Conservation (phyloP, 768 basidiomycete species). For the Podaxis sp. region DNA sequence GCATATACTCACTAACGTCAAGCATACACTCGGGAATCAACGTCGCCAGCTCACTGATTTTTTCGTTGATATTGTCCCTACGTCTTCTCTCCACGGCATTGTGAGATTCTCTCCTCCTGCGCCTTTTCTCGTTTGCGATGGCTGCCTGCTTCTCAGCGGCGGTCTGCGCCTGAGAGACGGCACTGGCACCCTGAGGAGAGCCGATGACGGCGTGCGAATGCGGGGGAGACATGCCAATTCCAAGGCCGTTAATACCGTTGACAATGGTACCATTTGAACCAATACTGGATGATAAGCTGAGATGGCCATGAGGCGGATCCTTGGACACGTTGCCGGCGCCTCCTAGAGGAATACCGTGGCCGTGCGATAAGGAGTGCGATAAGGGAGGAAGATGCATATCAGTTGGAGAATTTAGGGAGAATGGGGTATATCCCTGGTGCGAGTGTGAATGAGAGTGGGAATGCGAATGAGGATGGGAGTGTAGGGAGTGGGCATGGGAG, state of each 20-base stretch:
- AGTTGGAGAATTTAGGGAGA: slow-evolving; percentile 23
- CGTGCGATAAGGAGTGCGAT: slow-evolving; percentile 6
- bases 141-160: slow-evolving; percentile 45
- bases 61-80: slow-evolving; percentile 93
- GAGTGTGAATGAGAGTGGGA: slow-evolving; percentile 25
- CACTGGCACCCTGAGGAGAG: not conserved
- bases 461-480: slow-evolving; percentile 17
- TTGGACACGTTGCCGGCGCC: slow-evolving; percentile 5
- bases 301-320: slow-evolving; percentile 6
- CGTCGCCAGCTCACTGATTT: slow-evolving; percentile 85
- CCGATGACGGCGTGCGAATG: slow-evolving; percentile 2
- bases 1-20: slow-evolving; percentile 32
- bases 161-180: slow-evolving; percentile 3
- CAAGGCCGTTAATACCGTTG: slow-evolving; percentile 13
- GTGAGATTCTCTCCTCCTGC: slow-evolving; percentile 79
- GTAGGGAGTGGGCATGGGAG: slow-evolving; percentile 24
- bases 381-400: slow-evolving; percentile 11
- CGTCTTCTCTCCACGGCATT: slow-evolving; percentile 88
- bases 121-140: slow-evolving; percentile 77
- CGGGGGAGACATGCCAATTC: slow-evolving; percentile 1
- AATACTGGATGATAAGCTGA: slow-evolving; percentile 8
- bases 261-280: slow-evolving; percentile 13
- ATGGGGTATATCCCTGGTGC: slow-evolving; percentile 23
- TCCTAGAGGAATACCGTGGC: not conserved
- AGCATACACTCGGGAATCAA: slow-evolving; percentile 85